Evolutionary conservation across 352 stramenopile species (phyloP).

Genomic region (Phytophthora agathidicida): DNA sequence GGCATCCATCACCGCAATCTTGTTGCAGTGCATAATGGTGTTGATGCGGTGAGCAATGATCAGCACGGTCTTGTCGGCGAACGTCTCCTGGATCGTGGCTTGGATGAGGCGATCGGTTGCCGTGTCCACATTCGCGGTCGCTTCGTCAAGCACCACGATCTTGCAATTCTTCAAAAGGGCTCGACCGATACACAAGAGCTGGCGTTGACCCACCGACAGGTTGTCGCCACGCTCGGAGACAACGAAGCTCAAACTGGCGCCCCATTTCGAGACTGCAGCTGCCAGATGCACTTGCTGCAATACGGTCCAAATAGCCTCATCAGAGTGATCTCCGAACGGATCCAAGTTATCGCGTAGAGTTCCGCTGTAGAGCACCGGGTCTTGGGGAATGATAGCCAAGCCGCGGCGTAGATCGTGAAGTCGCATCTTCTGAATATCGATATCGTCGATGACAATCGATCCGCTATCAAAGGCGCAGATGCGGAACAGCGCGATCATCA

Average conservation of each 20-base stretch:
- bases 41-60: constrained; percentile 60
- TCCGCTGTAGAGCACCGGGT: constrained; percentile 92
- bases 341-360: constrained; percentile 93
- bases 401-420: constrained; percentile 42
- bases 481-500: constrained; percentile 54
- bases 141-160: constrained; percentile 94
- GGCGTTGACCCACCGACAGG: constrained; percentile 93
- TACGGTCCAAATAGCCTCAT: constrained; percentile 65
- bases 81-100: constrained; percentile 87
- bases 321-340: constrained; percentile 82
- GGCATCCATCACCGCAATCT: constrained; percentile 89
- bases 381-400: constrained; percentile 65
- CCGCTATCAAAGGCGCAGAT: constrained; percentile 60
- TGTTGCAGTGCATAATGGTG: constrained; percentile 93
- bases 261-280: constrained; percentile 66
- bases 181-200: constrained; percentile 91
- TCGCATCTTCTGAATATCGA: constrained; percentile 60
- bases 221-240: constrained; percentile 93
- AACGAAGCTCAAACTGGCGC: constrained; percentile 71
- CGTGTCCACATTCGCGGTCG: constrained; percentile 90
- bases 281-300: constrained; percentile 59
- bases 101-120: constrained; percentile 63
- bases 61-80: constrained; percentile 88
- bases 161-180: constrained; percentile 91
- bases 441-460: constrained; percentile 84